Percentiles rank a stretch among this genome's conserved stretches.
Conservation (phyloP, 495 filamentous ascomycete species). For the Xeromyces bisporus region DNA sequence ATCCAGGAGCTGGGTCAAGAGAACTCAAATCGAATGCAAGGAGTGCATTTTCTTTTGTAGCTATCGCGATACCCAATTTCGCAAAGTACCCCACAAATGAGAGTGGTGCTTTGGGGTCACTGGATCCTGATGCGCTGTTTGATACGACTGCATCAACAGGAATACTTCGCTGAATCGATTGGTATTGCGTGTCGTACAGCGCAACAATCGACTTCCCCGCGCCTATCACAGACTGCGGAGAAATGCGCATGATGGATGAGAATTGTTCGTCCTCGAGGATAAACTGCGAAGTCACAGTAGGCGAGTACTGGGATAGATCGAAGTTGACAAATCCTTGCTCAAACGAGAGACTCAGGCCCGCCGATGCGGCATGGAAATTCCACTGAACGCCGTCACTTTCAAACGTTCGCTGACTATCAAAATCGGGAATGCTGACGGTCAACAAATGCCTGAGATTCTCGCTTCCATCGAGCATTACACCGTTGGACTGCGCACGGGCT, state of each 20-base stretch:
- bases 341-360: conserved; percentile 27
- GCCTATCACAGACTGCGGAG: conserved; percentile 28
- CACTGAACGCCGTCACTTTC: conserved; percentile 18
- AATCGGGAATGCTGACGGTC: conserved; percentile 19
- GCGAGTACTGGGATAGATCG: conserved; percentile 30
- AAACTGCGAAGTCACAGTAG: conserved; percentile 24
- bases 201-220: conserved; percentile 29
- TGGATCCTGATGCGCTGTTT: conserved; percentile 6
- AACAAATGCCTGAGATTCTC: conserved; percentile 24
- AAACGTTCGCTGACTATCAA: conserved; percentile 11
- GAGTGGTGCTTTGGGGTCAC: conserved; percentile 6
- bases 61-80: conserved; percentile 44
- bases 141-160: conserved; percentile 29
- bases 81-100: conserved; percentile 43
- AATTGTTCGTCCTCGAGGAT: conserved; percentile 23
- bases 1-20: conserved; percentile 23
- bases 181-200: conserved; percentile 50
- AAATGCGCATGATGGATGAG: conserved; percentile 29
- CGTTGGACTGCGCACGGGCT: conserved; percentile 6
- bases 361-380: conserved; percentile 29
- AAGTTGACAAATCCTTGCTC: conserved; percentile 26
- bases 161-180: conserved; percentile 41
- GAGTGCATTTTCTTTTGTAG: conserved; percentile 37
- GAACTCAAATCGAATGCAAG: conserved; percentile 48
- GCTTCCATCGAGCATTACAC: conserved; percentile 13